Base-by-base conservation (phyloP, 768 basidiomycete genomes). In the Trichaptum fuscoviolaceum region DNA sequence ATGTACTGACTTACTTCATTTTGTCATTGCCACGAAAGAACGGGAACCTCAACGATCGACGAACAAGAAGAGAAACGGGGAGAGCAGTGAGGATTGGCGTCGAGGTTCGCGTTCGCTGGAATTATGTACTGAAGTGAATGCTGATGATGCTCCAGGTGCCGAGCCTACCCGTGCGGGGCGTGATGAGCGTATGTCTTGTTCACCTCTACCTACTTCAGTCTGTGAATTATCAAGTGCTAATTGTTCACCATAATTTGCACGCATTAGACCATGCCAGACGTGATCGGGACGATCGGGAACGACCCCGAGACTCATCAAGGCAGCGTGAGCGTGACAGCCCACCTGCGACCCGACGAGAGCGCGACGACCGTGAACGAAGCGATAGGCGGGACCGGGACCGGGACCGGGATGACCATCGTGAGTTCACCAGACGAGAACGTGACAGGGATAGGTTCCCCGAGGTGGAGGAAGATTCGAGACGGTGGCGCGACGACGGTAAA, bases 401-500 rank as follows among this genome's bases (percentile, higher is more conserved):
- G 78, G 58, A 68, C 26, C 69, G 78, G 70, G 80, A 81, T 35
- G 72, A 82, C 35, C 67, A 74, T 67, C 75, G 77, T 68, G 70
- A 25, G 78, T 71, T 65, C 71, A 72, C 63, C 73, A 69, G 74
- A 27, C 77, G 79, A 18, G 79, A 78, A 24, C 73, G 71, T 63
- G 81, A 84, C 64, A 68, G 75, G 62, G 84, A 83, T 27, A 80
- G 81, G 23, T 85, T 85, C 36, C 71, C 68, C n/a, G 87, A 87
- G 18, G 76, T 77, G 8, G 59, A 61, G 24, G 90, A 92, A 58
- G 90, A 92, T 70, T 78, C 87, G 26, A 82, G 92, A 64, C 85
- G 87, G 67, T 93, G 91, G 91, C 82, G 90, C 70, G 91, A 93
- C 72, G 91, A 93, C 70, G 91, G 91, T 18, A 90, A 86, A 74